Evolutionary conservation across 257 asterid species (phyloP), one percentile per base, ranked within the genome.

Genomic region (Ligustrum vulgare): DNA sequence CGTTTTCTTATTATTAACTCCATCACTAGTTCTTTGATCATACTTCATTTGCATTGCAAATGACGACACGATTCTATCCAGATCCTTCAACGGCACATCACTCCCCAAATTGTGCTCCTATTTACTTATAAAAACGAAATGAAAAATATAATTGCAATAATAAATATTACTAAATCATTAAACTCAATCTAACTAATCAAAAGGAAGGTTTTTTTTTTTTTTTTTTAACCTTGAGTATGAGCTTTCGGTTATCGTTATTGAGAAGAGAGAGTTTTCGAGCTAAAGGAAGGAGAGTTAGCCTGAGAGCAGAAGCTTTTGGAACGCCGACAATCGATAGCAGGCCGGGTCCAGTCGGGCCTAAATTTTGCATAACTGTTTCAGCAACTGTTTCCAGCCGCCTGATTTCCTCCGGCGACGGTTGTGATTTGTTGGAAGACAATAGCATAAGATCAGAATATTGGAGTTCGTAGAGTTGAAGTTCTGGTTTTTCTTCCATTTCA

Each of bases 91-190:
- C 7, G 96, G 72, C 72, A 91, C 97, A 73, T 94, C 98, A 81
- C 97, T 91, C 25, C 97, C 97, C 88, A 94, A 79, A 79, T 73
- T 84, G 74, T 91, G 97, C 78, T 91, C 94, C 98, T 93, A 86
- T 56, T 45, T 28, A 51, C 77, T 60, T 8, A 22, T 22, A 71
- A 70, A 2, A 68, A n/a, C 33, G 47, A 32, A 69, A 22, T 37
- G 9, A 34, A 22, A 62, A 37, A 71, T 69, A 5, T 36, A 72
- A 18, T 60, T 36, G 25, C 39, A 49, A 28, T 69, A 39, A 1
- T 33, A 78, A 8, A 25, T 60, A 35, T 1, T 10, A 77, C 65
- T 58, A 72, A 32, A 73, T 47, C 28, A 67, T 6, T 20, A 7
- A 49, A 75, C 35, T 11, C 47, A 7, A 54, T 6, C 2, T 54